These are phyloP conservation scores for Fallopia convolvulus DNA, from an alignment of 148 eudicot genomes.

Conservation along the genomic window DNA sequence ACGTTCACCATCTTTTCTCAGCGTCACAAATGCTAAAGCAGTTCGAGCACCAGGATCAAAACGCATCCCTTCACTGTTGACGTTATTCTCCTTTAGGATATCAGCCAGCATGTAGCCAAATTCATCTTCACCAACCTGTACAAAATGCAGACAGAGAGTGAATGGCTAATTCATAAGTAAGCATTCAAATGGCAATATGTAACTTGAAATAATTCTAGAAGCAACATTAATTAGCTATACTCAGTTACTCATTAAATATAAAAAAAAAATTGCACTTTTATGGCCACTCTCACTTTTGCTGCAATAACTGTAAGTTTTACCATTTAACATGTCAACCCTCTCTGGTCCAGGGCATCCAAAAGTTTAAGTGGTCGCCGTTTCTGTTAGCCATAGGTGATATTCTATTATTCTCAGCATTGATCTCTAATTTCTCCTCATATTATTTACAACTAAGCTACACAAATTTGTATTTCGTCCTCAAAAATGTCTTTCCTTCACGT, in stretches of 20 bases:
- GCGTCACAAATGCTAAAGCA: conserved; percentile 94
- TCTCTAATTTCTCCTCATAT: neutral
- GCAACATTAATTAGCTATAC: neutral
- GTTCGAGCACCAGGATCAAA: conserved; percentile 98
- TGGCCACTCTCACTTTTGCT: neutral
- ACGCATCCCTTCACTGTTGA: conserved; percentile 83
- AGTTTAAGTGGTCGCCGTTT: neutral
- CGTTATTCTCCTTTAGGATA: conserved; percentile 83
- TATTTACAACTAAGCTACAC: neutral
- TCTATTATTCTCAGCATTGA: neutral
- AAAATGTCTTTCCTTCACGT: neutral
- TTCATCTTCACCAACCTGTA: conserved; percentile 98
- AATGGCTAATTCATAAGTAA: neutral
- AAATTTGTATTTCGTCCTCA: neutral
- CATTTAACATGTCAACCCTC: neutral
- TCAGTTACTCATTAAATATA: too few species aligned
- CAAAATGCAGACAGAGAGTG: neutral
- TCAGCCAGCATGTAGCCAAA: conserved; percentile 98
- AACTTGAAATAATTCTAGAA: neutral
- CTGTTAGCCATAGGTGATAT: neutral
- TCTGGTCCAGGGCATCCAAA: neutral
- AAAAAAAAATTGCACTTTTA: neutral
- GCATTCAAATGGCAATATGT: neutral
- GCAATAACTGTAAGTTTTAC: neutral
- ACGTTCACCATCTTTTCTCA: conserved; percentile 90